A percentile compares a stretch with the other conserved stretches of the same genome.
Evolutionary conservation across 108 stramenopile species (phyloP).

Genomic region (Cylindrotheca closterium): DNA sequence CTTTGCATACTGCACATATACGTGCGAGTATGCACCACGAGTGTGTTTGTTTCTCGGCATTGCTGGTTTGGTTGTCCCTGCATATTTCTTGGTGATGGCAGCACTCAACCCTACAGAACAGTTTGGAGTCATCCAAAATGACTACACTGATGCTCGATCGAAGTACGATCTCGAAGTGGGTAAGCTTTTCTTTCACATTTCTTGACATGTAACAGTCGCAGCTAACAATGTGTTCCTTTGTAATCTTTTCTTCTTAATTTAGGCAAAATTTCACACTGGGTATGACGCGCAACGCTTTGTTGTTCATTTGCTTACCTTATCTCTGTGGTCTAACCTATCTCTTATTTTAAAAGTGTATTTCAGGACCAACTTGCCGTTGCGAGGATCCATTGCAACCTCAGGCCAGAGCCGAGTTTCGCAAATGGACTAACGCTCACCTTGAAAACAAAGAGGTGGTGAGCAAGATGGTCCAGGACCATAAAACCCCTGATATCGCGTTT

Average conservation of each 20-base stretch:
- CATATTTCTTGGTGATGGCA: constrained; percentile 22
- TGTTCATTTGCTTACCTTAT: too few species aligned
- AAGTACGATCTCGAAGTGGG: constrained; percentile 60
- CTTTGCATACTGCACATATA: constrained; percentile 25
- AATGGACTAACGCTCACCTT: constrained; percentile 59
- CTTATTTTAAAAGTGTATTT: constrained; percentile 13
- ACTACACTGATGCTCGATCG: constrained; percentile 50
- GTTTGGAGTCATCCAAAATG: constrained; percentile 52
- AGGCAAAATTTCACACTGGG: too few species aligned
- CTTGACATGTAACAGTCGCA: too few species aligned
- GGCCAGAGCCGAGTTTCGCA: constrained; percentile 43
- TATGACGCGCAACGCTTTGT: too few species aligned
- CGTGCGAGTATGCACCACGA: constrained; percentile 24
- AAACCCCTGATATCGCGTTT: constrained; percentile 69
- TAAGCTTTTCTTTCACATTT: too few species aligned
- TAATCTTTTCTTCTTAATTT: too few species aligned
- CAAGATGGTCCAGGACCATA: constrained; percentile 4
- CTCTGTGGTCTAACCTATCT: too few species aligned
- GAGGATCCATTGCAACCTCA: constrained; percentile 70
- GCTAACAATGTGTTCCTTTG: too few species aligned
- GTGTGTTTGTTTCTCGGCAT: constrained; percentile 14
- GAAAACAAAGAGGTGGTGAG: constrained; percentile 35
- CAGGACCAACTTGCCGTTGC: constrained; percentile 62
- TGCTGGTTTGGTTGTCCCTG: constrained; percentile 10
- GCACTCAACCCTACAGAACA: constrained; percentile 54